Evolutionary conservation across 768 basidiomycete genomes (phyloP), one percentile per base, ranked within the genome.

Genomic region (Leccinum barrowsii): DNA sequence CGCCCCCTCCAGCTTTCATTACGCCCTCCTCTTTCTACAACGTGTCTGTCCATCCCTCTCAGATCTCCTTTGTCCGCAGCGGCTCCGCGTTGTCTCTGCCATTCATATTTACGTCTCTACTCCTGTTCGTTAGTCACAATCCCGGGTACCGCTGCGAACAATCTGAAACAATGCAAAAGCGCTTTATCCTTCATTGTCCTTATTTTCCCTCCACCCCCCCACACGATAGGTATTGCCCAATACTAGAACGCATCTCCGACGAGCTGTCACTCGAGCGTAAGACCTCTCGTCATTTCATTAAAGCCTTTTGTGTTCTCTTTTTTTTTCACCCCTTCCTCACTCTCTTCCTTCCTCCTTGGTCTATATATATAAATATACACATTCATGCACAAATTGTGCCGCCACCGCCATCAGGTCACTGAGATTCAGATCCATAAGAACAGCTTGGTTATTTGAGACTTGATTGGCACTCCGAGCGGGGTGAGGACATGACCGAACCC

Each of bases 91-190:
- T 42, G 42, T 11, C 42, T 42, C 68, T 68, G 68, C 10, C 42
- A 42, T 19, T 42, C 42, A 42, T 42, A 42, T 42, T 70, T 67
- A 71, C 63, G 59, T 61, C 68, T 28, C 21, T 40, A 11, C 22
- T 1, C 21, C 59, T 57, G 52, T 42, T 58, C 60, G 47, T 60
- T 56, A 59, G 21, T 65, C 67, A 60, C 62, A 50, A 42, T 42
- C 42, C n/a, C 42, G 40, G n/a, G n/a, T 11, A 19, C n/a, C 40
- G 42, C 11, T 42, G 42, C n/a, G n/a, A 24, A 32, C 13, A 50
- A 53, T 48, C 22, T n/a, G 37, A 42, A 24, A 63, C 61, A 61
- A 56, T 51, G 54, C 52, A 52, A 37, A n/a, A 42, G 10, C 52
- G 11, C 37, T 11, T 50, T 53, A 48, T 22, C 21, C 13, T 42